These are phyloP conservation scores for Jamesozyma rosinii DNA, from an alignment of 805 yeast genomes.

Conservation along the genomic window DNA sequence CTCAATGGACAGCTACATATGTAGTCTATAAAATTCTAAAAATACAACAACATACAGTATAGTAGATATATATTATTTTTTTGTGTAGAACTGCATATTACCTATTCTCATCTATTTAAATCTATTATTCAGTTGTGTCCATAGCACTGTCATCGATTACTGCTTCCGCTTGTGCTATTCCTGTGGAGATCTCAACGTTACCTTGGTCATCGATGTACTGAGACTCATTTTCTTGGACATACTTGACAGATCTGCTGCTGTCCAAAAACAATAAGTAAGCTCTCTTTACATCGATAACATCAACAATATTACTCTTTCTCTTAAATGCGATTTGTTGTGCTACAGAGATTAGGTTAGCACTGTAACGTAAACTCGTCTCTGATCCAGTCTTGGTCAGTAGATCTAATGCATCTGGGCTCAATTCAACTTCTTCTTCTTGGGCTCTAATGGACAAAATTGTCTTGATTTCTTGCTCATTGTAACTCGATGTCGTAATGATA, in stretches of 20 bases:
- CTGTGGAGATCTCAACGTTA: constrained; percentile 46
- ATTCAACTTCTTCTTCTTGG: constrained; percentile 85
- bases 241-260: constrained; percentile 79
- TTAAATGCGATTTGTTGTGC: constrained; percentile 78
- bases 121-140: constrained; percentile 28
- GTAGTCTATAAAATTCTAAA: not conserved
- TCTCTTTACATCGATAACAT: constrained; percentile 75
- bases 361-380: constrained; percentile 86
- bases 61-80: not conserved
- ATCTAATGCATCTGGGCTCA: constrained; percentile 73
- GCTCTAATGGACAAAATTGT: constrained; percentile 84
- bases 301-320: constrained; percentile 60
- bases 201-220: constrained; percentile 78
- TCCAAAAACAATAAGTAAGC: constrained; percentile 82
- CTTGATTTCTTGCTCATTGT: constrained; percentile 73
- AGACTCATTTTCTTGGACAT: constrained; percentile 56
- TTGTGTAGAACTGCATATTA: not conserved
- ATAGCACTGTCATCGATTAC: constrained; percentile 20
- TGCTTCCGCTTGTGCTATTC: not conserved
- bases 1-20: not conserved
- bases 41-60: not conserved
- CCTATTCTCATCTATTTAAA: constrained; percentile 1
- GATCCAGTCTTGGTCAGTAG: constrained; percentile 81
- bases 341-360: constrained; percentile 83
- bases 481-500: constrained; percentile 77